These are phyloP conservation scores for Sarocladium kiliense DNA, from an alignment of 2,329 filamentous ascomycete genomes.

Conservation along the genomic window DNA sequence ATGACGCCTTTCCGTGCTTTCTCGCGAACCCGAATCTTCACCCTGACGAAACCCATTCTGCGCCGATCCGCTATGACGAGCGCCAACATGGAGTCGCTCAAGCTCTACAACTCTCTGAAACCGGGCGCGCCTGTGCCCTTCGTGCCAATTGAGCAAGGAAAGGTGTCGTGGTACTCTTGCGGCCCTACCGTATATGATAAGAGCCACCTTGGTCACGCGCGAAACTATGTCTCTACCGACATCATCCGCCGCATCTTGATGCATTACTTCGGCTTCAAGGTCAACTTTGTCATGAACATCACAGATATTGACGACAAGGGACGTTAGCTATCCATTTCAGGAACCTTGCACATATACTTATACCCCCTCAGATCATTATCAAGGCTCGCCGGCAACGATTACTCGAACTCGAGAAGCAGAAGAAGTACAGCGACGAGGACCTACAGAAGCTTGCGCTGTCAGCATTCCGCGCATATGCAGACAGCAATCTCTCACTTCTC, in stretches of 20 bases:
- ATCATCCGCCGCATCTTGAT: conserved; percentile 69
- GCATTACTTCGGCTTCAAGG: conserved; percentile 69
- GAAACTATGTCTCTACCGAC: conserved; percentile 78
- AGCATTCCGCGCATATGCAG: conserved; percentile 52
- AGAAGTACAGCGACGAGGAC: conserved; percentile 46
- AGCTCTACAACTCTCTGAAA: conserved; percentile 74
- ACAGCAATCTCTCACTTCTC: conserved; percentile 49
- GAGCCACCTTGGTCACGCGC: conserved; percentile 66
- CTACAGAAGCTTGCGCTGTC: conserved; percentile 41
- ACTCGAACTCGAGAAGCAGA: conserved; percentile 73
- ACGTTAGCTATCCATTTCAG: background rate
- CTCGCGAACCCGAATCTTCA: conserved; percentile 22
- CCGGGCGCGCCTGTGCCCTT: conserved; percentile 69
- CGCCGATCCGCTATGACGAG: conserved; percentile 21
- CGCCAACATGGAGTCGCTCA: conserved; percentile 51
- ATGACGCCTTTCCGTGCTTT: conserved; percentile 30
- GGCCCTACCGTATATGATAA: conserved; percentile 74
- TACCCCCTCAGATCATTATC: conserved; percentile 45
- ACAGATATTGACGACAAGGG: conserved; percentile 68
- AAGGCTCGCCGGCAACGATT: conserved; percentile 72
- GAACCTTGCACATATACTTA: background rate
- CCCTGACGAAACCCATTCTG: conserved; percentile 17
- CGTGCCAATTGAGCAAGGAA: conserved; percentile 63
- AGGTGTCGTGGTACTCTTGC: conserved; percentile 63
- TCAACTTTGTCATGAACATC: conserved; percentile 79